Evolutionary conservation across 2,329 filamentous ascomycete species (phyloP).

Genomic region (Cordyceps tenuipes): DNA sequence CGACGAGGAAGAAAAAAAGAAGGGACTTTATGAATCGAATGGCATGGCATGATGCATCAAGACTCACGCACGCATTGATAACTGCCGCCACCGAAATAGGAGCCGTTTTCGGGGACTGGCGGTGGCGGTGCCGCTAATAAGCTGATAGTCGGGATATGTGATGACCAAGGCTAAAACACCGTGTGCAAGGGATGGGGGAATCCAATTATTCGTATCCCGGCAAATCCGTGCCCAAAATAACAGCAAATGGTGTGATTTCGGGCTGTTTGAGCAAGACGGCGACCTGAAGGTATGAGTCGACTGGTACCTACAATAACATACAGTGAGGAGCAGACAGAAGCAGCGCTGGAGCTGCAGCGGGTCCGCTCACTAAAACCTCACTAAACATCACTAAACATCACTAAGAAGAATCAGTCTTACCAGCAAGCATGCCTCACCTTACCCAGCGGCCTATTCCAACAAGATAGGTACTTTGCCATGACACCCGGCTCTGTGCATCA

Average conservation of each 20-base stretch:
- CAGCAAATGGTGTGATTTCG: background rate
- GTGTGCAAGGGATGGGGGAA: background rate
- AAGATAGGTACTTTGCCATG: background rate
- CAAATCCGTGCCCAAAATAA: background rate
- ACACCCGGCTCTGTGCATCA: background rate
- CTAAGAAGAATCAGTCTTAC: no score
- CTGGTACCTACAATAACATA: no score
- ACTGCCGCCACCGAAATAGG: no score
- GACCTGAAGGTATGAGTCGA: no score
- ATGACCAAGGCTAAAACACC: background rate
- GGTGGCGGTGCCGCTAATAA: no score
- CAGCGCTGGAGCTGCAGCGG: background rate
- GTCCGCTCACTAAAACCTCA: background rate
- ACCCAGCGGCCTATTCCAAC: background rate
- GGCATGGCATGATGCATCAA: no score
- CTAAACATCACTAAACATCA: no score
- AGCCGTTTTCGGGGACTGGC: no score
- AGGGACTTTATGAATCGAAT: background rate
- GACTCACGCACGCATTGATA: no score
- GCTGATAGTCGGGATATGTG: background rate
- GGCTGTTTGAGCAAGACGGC: no score
- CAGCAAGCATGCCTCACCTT: background rate
- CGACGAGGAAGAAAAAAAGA: no score
- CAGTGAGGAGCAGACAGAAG: background rate
- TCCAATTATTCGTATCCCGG: background rate